Evolutionary conservation across 2,329 filamentous ascomycete genomes (phyloP).

Genomic region (Cryphonectria nitschkei): DNA sequence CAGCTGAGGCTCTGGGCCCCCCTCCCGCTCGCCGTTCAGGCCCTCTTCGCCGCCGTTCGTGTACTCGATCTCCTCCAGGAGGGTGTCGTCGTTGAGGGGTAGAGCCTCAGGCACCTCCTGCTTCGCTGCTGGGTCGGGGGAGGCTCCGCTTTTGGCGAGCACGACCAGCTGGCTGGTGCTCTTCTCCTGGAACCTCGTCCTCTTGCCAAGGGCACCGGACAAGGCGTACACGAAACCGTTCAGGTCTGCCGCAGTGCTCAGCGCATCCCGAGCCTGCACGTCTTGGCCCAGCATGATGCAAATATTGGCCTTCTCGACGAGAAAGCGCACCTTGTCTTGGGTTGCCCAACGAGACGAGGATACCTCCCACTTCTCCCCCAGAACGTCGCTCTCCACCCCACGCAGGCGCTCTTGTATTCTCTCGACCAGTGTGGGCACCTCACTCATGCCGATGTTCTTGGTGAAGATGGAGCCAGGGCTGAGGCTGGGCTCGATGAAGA

Average conservation of each 20-base stretch:
- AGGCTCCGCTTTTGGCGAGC: slow-evolving; percentile 73
- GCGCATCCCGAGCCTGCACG: slow-evolving; percentile 69
- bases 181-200: slow-evolving; percentile 78
- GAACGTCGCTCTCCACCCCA: slow-evolving; percentile 45
- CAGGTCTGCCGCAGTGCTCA: slow-evolving; percentile 67
- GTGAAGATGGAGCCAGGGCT: slow-evolving; percentile 59
- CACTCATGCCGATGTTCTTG: slow-evolving; percentile 61
- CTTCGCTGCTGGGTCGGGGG: slow-evolving; percentile 31
- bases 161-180: slow-evolving; percentile 89
- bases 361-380: slow-evolving; percentile 32
- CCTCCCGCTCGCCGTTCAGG: slow-evolving; percentile 39
- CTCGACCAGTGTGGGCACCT: slow-evolving; percentile 60
- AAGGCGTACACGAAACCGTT: slow-evolving; percentile 81
- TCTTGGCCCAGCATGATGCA: slow-evolving; percentile 85
- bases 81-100: slow-evolving; percentile 87
- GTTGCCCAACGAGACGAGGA: slow-evolving; percentile 41
- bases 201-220: slow-evolving; percentile 84
- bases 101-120: slow-evolving; percentile 65
- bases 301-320: slow-evolving; percentile 81
- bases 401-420: slow-evolving; percentile 49
- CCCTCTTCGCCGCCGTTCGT: slow-evolving; percentile 54
- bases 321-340: slow-evolving; percentile 67
- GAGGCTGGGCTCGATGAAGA: slow-evolving; percentile 60
- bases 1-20: slow-evolving; percentile 45
- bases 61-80: slow-evolving; percentile 87